Conservation (phyloP, 345 rosid species). For the Laguncularia racemosa region DNA sequence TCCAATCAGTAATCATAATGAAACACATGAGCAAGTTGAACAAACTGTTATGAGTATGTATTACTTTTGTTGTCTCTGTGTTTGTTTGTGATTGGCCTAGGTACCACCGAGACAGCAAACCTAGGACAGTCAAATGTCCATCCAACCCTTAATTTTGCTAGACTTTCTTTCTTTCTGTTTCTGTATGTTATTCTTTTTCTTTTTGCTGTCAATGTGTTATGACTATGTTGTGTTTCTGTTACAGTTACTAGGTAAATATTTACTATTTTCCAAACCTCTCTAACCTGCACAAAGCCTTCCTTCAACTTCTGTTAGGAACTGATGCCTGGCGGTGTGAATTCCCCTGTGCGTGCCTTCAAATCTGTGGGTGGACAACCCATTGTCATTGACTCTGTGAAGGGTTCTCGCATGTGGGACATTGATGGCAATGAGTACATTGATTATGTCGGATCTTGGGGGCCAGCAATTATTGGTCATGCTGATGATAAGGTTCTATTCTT, state of each 20-base stretch:
- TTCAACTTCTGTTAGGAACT: slow-evolving; percentile 40
- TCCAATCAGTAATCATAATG: too few species aligned
- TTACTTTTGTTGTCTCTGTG: too few species aligned
- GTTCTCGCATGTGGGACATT: slow-evolving; percentile 88
- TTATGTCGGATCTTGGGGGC: slow-evolving; percentile 99
- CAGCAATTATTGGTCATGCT: slow-evolving; percentile 94
- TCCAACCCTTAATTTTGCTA: too few species aligned
- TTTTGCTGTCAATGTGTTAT: too few species aligned
- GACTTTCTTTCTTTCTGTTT: too few species aligned
- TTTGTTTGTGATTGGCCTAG: too few species aligned
- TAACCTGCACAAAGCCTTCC: neutral
- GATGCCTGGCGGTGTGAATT: slow-evolving; percentile 98
- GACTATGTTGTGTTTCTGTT: neutral
- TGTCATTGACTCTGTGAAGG: slow-evolving; percentile 81
- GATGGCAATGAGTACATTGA: slow-evolving; percentile 95
- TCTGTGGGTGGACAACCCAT: slow-evolving; percentile 97
- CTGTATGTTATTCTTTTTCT: too few species aligned
- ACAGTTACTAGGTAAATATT: neutral
- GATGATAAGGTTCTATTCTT: slow-evolving; percentile 63
- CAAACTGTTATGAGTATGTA: too few species aligned
- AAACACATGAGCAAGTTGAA: too few species aligned
- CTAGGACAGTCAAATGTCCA: too few species aligned
- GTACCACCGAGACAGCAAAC: too few species aligned
- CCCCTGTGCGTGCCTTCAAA: slow-evolving; percentile 95
- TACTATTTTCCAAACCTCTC: neutral